Evolutionary conservation across 306 rosid species (phyloP).

Genomic region (Ochetophila trinervis): DNA sequence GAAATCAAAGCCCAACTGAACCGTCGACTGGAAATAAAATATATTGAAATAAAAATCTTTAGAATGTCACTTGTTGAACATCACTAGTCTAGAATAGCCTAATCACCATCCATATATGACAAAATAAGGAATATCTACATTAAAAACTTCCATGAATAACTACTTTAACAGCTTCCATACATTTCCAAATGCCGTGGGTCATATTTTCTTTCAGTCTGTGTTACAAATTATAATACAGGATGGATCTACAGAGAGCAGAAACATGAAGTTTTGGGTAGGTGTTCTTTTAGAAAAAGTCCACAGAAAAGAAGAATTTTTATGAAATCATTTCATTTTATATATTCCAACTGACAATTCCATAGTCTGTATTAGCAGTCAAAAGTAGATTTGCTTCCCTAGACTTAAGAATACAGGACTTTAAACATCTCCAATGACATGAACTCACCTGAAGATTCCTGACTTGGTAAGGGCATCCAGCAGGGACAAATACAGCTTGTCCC

Average conservation of each 20-base stretch:
- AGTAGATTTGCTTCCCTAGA: too few relatives aligned
- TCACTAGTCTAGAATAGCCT: neutral
- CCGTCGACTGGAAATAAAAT: conserved; percentile 64
- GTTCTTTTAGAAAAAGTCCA: neutral
- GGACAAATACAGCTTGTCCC: conserved; percentile 89
- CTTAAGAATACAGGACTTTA: too few relatives aligned
- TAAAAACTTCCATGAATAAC: too few relatives aligned
- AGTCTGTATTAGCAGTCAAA: too few relatives aligned
- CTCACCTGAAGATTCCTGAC: conserved; percentile 80
- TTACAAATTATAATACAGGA: neutral
- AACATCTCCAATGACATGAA: conserved; percentile 7
- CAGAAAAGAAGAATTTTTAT: too few relatives aligned
- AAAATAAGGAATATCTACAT: too few relatives aligned
- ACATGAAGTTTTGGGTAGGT: neutral
- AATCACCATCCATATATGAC: too few relatives aligned
- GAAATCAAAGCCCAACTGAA: conserved; percentile 95
- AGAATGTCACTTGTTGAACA: neutral
- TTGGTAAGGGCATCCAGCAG: conserved; percentile 98
- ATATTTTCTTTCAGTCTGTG: neutral
- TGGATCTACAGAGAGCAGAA: neutral
- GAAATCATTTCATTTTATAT: too few relatives aligned
- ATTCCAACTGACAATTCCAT: too few relatives aligned
- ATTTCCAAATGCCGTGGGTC: neutral
- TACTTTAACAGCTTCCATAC: too few relatives aligned
- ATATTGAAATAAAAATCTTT: neutral